Conservation (phyloP, 352 stramenopile species). For the Pythium brachiatum region DNA sequence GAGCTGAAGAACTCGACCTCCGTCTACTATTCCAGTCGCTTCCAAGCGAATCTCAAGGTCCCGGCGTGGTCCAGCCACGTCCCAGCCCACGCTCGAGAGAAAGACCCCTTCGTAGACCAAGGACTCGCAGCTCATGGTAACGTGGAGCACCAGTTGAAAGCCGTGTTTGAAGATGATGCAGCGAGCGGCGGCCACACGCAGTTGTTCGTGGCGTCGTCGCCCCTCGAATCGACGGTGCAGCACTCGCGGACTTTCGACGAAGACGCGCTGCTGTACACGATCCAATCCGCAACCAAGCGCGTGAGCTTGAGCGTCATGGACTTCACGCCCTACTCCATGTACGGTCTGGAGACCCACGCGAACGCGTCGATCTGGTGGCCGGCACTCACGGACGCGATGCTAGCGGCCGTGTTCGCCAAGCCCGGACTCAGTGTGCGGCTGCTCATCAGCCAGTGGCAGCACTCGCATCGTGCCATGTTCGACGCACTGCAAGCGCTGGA, state of each 20-base stretch:
- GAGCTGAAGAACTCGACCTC: slow-evolving; percentile 21
- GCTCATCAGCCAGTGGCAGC: slow-evolving; percentile 78
- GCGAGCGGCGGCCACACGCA: slow-evolving; percentile 8
- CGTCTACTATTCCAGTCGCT: slow-evolving; percentile 55
- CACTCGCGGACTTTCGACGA: slow-evolving; percentile 63
- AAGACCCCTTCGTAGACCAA: slow-evolving; percentile 51
- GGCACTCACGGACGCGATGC: slow-evolving; percentile 56
- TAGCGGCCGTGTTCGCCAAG: slow-evolving; percentile 57
- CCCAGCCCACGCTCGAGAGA: slow-evolving; percentile 23
- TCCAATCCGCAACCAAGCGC: slow-evolving; percentile 45
- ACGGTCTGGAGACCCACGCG: slow-evolving; percentile 34
- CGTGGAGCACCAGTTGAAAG: slow-evolving; percentile 51
- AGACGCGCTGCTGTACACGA: slow-evolving; percentile 72
- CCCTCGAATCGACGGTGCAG: slow-evolving; percentile 50
- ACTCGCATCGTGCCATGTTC: slow-evolving; percentile 58
- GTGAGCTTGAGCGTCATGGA: slow-evolving; percentile 84
- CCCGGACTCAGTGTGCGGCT: slow-evolving; percentile 48
- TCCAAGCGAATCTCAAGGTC: slow-evolving; percentile 54
- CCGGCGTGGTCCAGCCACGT: slow-evolving; percentile 61
- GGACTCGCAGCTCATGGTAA: slow-evolving; percentile 45
- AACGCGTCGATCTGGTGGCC: slow-evolving; percentile 62
- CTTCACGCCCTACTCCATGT: slow-evolving; percentile 73
- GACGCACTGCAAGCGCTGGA: slow-evolving; percentile 44
- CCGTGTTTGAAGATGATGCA: slow-evolving; percentile 19
- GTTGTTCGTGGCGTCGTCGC: slow-evolving; percentile 65